These are phyloP conservation scores for Apiospora pterosperma DNA, from an alignment of 2,329 filamentous ascomycete genomes.

Conservation along the genomic window DNA sequence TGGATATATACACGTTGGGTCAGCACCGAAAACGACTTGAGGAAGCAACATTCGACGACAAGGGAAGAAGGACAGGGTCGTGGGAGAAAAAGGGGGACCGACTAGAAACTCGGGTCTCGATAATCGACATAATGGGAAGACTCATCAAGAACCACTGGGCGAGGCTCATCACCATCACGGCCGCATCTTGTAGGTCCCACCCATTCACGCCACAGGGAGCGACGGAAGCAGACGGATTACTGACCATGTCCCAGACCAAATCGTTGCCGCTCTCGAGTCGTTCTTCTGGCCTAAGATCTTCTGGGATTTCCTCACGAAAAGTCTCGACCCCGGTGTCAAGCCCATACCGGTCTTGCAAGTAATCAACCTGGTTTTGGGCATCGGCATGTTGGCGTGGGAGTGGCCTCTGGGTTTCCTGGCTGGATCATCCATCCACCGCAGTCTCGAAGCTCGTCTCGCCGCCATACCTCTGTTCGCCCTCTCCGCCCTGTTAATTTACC, in stretches of 20 bases:
- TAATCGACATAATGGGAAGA: slow-evolving; percentile 70
- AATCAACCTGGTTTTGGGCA: slow-evolving; percentile 79
- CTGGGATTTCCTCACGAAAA: slow-evolving; percentile 93
- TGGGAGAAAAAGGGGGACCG: neutral
- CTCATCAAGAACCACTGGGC: slow-evolving; percentile 99
- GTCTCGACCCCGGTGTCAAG: slow-evolving; percentile 80
- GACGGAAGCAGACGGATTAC: neutral
- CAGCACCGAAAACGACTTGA: neutral
- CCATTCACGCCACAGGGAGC: neutral
- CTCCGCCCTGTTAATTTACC: slow-evolving; percentile 76
- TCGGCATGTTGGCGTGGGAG: slow-evolving; percentile 80
- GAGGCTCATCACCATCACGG: slow-evolving; percentile 85
- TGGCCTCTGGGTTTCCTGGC: slow-evolving; percentile 82
- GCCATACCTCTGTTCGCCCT: slow-evolving; percentile 77
- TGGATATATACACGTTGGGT: slow-evolving; percentile 12
- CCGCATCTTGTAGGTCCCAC: slow-evolving; percentile 53
- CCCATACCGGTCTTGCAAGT: slow-evolving; percentile 87
- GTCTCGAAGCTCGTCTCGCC: slow-evolving; percentile 80
- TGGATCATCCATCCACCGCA: slow-evolving; percentile 75
- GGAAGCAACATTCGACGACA: neutral
- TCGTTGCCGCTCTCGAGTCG: slow-evolving; percentile 75
- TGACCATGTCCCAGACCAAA: slow-evolving; percentile 62
- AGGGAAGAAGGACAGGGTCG: slow-evolving; percentile 12
- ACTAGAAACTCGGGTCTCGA: slow-evolving; percentile 10
- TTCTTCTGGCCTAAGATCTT: slow-evolving; percentile 99